phyloP scores from a whole-genome alignment of 2,329 filamentous ascomycete genomes.

The Aspergillus flavus region DNA sequence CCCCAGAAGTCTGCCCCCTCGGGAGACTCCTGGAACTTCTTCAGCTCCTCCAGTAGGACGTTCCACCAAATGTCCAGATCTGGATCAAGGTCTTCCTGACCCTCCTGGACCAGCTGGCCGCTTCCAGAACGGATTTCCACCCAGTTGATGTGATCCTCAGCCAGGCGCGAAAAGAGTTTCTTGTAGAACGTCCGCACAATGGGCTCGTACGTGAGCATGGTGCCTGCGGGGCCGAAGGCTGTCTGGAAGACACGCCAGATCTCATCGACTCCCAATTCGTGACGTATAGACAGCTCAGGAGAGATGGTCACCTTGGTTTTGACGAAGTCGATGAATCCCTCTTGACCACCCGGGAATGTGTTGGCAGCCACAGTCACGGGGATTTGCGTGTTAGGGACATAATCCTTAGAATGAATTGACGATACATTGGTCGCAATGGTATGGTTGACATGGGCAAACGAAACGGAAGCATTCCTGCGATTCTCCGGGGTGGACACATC shows the following conservation, averaged over 20 bases:
- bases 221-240: constrained; percentile 71
- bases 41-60: constrained; percentile 73
- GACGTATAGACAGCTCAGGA: constrained; percentile 69
- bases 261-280: constrained; percentile 80
- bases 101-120: constrained; percentile 66
- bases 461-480: constrained; percentile 58
- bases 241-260: constrained; percentile 80
- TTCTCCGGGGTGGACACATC: constrained; percentile 56
- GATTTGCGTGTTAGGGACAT: constrained; percentile 60
- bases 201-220: constrained; percentile 81
- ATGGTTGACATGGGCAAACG: constrained; percentile 61
- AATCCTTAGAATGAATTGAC: constrained; percentile 66
- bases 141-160: constrained; percentile 78
- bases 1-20: constrained; percentile 80
- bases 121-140: constrained; percentile 75
- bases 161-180: constrained; percentile 67
- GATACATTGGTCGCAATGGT: constrained; percentile 43
- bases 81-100: constrained; percentile 66
- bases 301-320: constrained; percentile 71
- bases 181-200: constrained; percentile 76
- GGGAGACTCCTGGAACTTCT: constrained; percentile 69
- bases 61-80: constrained; percentile 67
- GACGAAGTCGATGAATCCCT: constrained; percentile 75
- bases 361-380: constrained; percentile 64
- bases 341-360: constrained; percentile 70